Evolutionary conservation across 805 yeast genomes (phyloP).

Genomic region (Isabelozyma pseudorhagii): DNA sequence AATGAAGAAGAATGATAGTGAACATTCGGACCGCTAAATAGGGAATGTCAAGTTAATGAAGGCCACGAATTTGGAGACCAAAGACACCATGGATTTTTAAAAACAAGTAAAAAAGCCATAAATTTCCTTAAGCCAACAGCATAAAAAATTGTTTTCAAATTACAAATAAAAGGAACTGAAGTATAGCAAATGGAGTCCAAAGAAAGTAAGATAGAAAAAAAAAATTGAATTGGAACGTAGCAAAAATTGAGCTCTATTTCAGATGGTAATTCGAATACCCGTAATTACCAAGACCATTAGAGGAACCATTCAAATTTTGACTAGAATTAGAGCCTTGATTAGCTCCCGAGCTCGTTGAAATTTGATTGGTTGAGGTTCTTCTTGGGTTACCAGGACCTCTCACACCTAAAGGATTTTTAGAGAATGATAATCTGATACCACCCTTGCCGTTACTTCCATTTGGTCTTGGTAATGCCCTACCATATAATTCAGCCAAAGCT

Average conservation of each 20-base stretch:
- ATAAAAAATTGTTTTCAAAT: conserved; percentile 1
- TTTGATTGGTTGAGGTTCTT: conserved; percentile 32
- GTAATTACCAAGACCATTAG: conserved; percentile 29
- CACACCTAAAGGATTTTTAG: conserved; percentile 96
- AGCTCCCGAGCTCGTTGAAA: conserved; percentile 13
- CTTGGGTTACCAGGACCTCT: conserved; percentile 62
- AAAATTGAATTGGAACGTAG: neutral
- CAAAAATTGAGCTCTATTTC: conserved; percentile 2
- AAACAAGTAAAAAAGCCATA: conserved; percentile 8
- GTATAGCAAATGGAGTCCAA: conserved; percentile 3
- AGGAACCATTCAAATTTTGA: conserved; percentile 8
- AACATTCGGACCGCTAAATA: neutral
- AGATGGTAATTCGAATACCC: conserved; percentile 34
- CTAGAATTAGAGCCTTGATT: conserved; percentile 3
- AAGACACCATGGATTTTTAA: conserved; percentile 3
- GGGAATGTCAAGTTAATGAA: neutral
- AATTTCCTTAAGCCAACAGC: conserved; percentile 6
- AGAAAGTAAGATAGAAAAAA: conserved; percentile 2
- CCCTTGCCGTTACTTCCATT: conserved; percentile 74
- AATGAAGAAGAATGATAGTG: neutral
- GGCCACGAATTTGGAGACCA: too few species aligned
- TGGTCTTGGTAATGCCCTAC: conserved; percentile 83
- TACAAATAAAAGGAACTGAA: conserved; percentile 5
- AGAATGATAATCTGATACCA: conserved; percentile 89
- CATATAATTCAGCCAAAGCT: conserved; percentile 91